phyloP scores from a whole-genome alignment of 2,329 filamentous ascomycete species.

The Xylariaceae sp. region DNA sequence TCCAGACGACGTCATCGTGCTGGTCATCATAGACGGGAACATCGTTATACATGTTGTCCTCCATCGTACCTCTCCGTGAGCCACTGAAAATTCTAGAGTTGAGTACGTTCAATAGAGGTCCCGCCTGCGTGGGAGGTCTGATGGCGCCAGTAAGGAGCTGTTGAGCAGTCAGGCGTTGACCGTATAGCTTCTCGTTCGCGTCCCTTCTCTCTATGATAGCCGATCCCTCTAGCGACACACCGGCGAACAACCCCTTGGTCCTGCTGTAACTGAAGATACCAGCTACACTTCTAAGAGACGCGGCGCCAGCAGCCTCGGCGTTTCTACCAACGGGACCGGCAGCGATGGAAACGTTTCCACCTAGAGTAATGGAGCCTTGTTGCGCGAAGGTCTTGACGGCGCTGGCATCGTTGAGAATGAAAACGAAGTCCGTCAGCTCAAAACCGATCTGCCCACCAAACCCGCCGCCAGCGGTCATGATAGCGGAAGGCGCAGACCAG shows the following conservation, averaged over 20 bases:
- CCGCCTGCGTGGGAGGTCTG: conserved; percentile 71
- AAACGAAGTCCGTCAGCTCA: conserved; percentile 91
- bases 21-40: conserved; percentile 79
- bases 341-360: conserved; percentile 93
- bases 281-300: conserved; percentile 80
- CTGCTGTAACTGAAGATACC: conserved; percentile 97
- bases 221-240: conserved; percentile 88
- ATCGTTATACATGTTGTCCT: conserved; percentile 80
- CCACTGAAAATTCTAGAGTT: conserved; percentile 82
- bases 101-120: conserved; percentile 76
- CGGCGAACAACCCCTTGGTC: conserved; percentile 94
- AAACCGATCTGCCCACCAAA: conserved; percentile 84
- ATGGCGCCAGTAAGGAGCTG: conserved; percentile 77
- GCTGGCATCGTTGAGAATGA: conserved; percentile 87
- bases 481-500: conserved; percentile 78
- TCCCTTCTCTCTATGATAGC: conserved; percentile 92
- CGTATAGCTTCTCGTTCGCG: conserved; percentile 95
- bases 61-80: conserved; percentile 39
- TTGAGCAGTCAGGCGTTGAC: conserved; percentile 69
- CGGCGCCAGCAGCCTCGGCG: conserved; percentile 90
- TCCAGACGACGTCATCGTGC: conserved; percentile 80
- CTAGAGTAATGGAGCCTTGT: conserved; percentile 82
- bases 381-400: conserved; percentile 94
- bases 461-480: conserved; percentile 73
- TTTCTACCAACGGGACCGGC: conserved; percentile 91